Evolutionary conservation across 331 rosid genomes (phyloP).

Genomic region (Prunus yedoensis): DNA sequence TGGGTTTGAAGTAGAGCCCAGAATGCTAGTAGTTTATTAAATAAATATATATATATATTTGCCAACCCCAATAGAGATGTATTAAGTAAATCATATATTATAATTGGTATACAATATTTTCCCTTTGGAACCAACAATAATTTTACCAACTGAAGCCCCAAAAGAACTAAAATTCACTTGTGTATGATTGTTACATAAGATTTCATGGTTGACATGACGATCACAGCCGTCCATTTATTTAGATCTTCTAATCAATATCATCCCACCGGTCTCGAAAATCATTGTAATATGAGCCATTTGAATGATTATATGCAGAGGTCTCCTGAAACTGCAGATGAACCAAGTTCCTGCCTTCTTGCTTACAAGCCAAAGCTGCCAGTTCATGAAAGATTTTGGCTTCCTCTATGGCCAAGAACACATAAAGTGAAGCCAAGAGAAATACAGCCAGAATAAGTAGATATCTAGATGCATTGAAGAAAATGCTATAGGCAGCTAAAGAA

Average conservation of each 20-base stretch:
- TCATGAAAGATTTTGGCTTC: slow-evolving; percentile 9
- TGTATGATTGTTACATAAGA: not conserved
- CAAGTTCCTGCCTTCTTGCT: slow-evolving; percentile 1
- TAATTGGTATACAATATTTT: no score
- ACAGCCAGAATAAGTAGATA: slow-evolving; percentile 16
- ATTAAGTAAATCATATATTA: no score
- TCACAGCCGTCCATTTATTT: not conserved
- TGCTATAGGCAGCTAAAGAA: slow-evolving; percentile 30
- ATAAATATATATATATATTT: no score
- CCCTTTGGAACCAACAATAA: no score
- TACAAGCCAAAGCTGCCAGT: slow-evolving; percentile 17
- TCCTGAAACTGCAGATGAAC: slow-evolving; percentile 8
- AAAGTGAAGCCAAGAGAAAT: slow-evolving; percentile 13
- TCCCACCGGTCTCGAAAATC: not conserved
- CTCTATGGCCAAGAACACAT: slow-evolving; percentile 11
- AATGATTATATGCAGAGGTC: not conserved
- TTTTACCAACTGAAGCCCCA: no score
- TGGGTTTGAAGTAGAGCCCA: no score
- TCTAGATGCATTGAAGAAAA: slow-evolving; percentile 42
- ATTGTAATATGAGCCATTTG: not conserved
- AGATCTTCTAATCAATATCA: not conserved
- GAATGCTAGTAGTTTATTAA: no score
- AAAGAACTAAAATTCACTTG: not conserved
- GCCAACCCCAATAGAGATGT: no score
- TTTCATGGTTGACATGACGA: not conserved